These are phyloP conservation scores for Boletus semigastroideus DNA, from an alignment of 1,284 basidiomycete genomes.

Conservation along the genomic window DNA sequence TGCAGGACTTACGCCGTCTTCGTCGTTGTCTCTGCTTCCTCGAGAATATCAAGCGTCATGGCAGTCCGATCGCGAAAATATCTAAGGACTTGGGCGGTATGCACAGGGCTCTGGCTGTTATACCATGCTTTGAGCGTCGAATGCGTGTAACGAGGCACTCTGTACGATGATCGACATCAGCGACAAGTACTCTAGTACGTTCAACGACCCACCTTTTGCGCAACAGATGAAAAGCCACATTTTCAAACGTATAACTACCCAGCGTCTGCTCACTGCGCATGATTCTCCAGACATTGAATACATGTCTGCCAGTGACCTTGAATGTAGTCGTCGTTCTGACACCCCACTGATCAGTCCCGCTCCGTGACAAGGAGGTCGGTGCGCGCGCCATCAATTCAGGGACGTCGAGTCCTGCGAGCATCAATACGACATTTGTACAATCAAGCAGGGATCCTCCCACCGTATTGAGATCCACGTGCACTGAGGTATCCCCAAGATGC, in stretches of 20 bases:
- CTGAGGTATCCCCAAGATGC: slow-evolving; percentile 90
- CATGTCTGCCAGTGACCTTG: slow-evolving; percentile 84
- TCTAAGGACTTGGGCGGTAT: not conserved
- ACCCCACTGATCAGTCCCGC: slow-evolving; percentile 69
- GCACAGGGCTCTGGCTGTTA: not conserved
- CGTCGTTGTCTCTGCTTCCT: slow-evolving; percentile 77
- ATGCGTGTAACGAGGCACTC: slow-evolving; percentile 73
- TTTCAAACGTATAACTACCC: slow-evolving; percentile 87
- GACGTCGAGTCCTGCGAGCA: slow-evolving; percentile 61
- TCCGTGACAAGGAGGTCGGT: slow-evolving; percentile 39
- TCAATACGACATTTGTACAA: not conserved
- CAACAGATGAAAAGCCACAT: slow-evolving; percentile 81
- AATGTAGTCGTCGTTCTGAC: slow-evolving; percentile 79
- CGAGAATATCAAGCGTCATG: slow-evolving; percentile 37
- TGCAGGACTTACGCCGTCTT: slow-evolving; percentile 75
- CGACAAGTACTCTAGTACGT: not conserved
- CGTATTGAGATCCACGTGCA: slow-evolving; percentile 64
- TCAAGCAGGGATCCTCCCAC: slow-evolving; percentile 36
- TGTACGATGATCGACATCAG: slow-evolving; percentile 30
- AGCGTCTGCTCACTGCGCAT: slow-evolving; percentile 85
- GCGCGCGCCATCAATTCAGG: slow-evolving; percentile 71
- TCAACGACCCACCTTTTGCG: slow-evolving; percentile 54
- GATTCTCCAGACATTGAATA: slow-evolving; percentile 91
- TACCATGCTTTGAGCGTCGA: not conserved
- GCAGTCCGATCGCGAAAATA: not conserved